A percentile compares a stretch with the other conserved stretches of the same genome.
phyloP scores from a whole-genome alignment of 2,329 filamentous ascomycete species.

The Paraconiothyrium brasiliense region DNA sequence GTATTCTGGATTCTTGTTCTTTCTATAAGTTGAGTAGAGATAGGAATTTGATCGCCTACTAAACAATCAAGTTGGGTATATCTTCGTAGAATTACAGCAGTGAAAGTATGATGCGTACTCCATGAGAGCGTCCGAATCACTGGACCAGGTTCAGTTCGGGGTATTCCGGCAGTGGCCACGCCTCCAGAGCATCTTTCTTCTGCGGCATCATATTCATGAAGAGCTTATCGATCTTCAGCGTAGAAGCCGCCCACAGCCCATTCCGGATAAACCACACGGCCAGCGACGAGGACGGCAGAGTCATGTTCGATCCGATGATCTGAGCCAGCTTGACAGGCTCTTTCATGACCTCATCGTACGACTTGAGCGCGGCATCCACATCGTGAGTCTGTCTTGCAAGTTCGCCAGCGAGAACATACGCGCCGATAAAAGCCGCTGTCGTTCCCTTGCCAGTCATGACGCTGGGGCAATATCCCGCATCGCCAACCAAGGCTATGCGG shows the following conservation, averaged over 20 bases:
- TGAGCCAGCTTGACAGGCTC: constrained; percentile 33
- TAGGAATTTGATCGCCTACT: background rate
- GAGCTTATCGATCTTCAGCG: constrained; percentile 49
- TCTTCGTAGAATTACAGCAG: background rate
- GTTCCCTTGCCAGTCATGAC: constrained; percentile 29
- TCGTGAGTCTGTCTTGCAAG: constrained; percentile 24
- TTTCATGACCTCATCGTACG: constrained; percentile 32
- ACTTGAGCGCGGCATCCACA: constrained; percentile 30
- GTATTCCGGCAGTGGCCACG: constrained; percentile 54
- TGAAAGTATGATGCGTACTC: background rate
- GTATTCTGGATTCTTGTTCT: background rate
- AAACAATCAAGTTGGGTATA: background rate
- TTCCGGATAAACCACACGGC: constrained; percentile 46
- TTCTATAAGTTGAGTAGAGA: background rate
- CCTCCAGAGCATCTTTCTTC: constrained; percentile 24
- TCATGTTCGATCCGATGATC: constrained; percentile 16
- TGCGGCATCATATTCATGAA: constrained; percentile 43
- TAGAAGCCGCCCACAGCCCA: constrained; percentile 40
- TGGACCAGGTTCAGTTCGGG: constrained; percentile 26
- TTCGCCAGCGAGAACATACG: constrained; percentile 49
- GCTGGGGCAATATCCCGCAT: constrained; percentile 46
- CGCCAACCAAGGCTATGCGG: constrained; percentile 46
- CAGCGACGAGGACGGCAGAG: constrained; percentile 40
- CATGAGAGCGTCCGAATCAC: background rate
- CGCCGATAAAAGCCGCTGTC: constrained; percentile 45